Conservation (phyloP, 2,329 filamentous ascomycete genomes). For the Furcasterigmium sp. region DNA sequence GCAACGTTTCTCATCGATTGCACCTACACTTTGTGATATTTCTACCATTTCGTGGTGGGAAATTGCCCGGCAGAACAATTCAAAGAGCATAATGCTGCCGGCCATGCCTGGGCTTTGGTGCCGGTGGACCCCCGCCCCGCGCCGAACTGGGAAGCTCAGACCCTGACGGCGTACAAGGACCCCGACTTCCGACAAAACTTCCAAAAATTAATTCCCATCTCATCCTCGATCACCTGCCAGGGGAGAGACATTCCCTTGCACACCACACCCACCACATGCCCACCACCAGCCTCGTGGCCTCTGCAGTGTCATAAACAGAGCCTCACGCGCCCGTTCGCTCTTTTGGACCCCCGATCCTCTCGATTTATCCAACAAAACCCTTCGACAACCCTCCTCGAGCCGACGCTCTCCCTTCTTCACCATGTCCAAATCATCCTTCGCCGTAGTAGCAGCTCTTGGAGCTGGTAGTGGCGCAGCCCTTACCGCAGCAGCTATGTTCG, state of each 20-base stretch:
- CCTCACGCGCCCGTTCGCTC: background rate
- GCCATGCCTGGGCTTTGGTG: no score
- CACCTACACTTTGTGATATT: no score
- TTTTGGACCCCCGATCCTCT: background rate
- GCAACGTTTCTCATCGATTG: no score
- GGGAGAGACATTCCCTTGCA: conserved; percentile 8
- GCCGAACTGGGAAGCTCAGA: no score
- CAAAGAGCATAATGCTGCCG: no score
- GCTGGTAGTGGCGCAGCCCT: conserved; percentile 72
- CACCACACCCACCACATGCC: conserved; percentile 11
- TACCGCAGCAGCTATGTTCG: conserved; percentile 64
- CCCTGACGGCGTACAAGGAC: conserved; percentile 9
- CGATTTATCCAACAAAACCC: no score
- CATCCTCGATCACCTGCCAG: conserved; percentile 1
- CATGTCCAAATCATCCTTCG: conserved; percentile 71
- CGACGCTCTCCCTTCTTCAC: conserved; percentile 16
- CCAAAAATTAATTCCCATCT: conserved; percentile 1
- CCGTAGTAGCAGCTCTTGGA: conserved; percentile 69
- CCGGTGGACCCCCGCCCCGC: no score
- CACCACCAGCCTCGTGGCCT: conserved; percentile 7
- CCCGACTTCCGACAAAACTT: conserved; percentile 3
- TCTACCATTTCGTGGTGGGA: no score
- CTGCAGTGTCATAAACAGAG: conserved; percentile 3
- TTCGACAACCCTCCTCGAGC: background rate
- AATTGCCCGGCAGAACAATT: no score